Evolutionary conservation across 78 protist species (phyloP).

Genomic region (Isochrysis galbana): DNA sequence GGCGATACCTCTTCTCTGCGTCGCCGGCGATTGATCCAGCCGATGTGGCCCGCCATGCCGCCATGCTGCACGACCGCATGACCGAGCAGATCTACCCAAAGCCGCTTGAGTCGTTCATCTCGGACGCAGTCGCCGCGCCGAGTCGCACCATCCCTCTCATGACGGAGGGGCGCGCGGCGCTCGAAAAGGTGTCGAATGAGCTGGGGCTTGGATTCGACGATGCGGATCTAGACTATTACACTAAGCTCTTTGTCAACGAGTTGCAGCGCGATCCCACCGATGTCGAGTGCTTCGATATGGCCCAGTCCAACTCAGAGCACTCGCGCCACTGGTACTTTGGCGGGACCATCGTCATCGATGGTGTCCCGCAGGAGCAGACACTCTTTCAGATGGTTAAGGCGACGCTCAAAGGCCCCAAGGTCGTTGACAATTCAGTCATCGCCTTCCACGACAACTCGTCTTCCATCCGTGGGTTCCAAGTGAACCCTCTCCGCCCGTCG

Average conservation of each 20-base stretch:
- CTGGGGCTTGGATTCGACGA: constrained; percentile 85
- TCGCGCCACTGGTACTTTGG: constrained; percentile 63
- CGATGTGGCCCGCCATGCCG: background rate
- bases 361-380: constrained; percentile 16
- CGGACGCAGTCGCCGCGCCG: background rate
- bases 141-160: background rate
- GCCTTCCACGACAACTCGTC: constrained; percentile 92
- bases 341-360: constrained; percentile 35
- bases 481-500: constrained; percentile 18
- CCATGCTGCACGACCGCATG: constrained; percentile 84
- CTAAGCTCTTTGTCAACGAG: constrained; percentile 58
- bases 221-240: constrained; percentile 73
- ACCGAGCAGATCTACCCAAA: constrained; percentile 67
- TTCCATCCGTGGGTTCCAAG: constrained; percentile 52
- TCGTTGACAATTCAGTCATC: constrained; percentile 35
- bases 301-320: constrained; percentile 69
- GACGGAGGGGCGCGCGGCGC: constrained; percentile 67
- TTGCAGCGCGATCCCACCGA: constrained; percentile 82
- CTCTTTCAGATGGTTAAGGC: constrained; percentile 59
- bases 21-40: background rate
- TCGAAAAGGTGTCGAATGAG: constrained; percentile 61
- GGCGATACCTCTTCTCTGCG: constrained; percentile 55
- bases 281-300: constrained; percentile 87
- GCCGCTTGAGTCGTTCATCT: constrained; percentile 26
- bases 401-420: constrained; percentile 51